Percentiles rank a stretch among this genome's conserved stretches.
These are phyloP conservation scores for Phylloporus scabripes DNA, from an alignment of 768 basidiomycete genomes.

Conservation along the genomic window DNA sequence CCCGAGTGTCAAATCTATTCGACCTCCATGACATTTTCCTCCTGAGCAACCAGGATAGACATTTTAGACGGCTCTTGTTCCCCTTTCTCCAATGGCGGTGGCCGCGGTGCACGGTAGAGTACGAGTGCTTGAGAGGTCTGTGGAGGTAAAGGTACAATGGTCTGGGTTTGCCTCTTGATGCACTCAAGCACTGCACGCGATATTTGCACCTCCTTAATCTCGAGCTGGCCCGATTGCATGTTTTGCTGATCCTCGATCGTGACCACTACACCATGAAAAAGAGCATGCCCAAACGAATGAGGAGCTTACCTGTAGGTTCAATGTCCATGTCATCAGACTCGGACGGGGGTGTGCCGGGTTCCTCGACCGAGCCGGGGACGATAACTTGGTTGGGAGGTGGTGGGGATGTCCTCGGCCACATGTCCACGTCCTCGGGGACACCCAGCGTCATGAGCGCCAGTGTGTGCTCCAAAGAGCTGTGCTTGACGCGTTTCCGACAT, in stretches of 20 bases:
- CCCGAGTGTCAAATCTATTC: constrained; percentile 26
- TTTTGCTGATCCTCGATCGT: constrained; percentile 11
- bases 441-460: constrained; percentile 47
- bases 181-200: constrained; percentile 43
- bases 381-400: constrained; percentile 9
- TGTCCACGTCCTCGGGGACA: constrained; percentile 16
- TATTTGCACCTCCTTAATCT: constrained; percentile 33
- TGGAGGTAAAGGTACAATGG: constrained; percentile 17
- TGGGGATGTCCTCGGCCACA: constrained; percentile 9
- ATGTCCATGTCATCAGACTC: constrained; percentile 64
- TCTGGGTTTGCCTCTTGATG: constrained; percentile 33
- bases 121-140: constrained; percentile 44
- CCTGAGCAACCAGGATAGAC: neutral
- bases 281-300: neutral
- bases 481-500: constrained; percentile 48
- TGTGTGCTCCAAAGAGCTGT: constrained; percentile 48
- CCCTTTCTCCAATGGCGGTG: constrained; percentile 7
- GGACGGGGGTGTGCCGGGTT: constrained; percentile 32
- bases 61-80: neutral
- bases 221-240: constrained; percentile 22
- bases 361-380: constrained; percentile 40
- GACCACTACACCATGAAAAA: constrained; percentile 1
- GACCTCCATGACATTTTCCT: constrained; percentile 52
- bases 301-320: constrained; percentile 55
- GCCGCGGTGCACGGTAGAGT: constrained; percentile 42